Conservation (phyloP, 2,329 filamentous ascomycete genomes). For the Fusarium irregulare region DNA sequence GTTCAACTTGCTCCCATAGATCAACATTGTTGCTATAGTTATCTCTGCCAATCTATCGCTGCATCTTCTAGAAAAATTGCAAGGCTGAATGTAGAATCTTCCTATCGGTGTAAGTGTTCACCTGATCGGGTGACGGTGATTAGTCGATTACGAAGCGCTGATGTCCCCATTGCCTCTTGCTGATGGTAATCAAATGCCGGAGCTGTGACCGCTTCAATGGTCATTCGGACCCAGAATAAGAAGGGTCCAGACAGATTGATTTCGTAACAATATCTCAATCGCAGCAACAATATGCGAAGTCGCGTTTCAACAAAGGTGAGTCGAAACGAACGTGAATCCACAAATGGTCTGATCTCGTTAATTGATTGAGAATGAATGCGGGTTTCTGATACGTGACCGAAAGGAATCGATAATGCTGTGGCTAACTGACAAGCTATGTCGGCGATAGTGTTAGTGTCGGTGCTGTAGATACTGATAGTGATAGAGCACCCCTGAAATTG, state of each 20-base stretch:
- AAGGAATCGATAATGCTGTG: slow-evolving; percentile 12
- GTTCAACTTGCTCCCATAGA: slow-evolving; percentile 17
- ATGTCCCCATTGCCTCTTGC: not conserved
- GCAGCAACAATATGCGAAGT: slow-evolving; percentile 8
- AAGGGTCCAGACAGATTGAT: not conserved
- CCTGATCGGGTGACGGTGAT: slow-evolving; percentile 2
- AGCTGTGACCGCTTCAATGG: slow-evolving; percentile 3
- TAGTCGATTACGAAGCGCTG: not conserved
- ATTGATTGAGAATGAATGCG: not conserved
- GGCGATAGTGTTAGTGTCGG: not conserved
- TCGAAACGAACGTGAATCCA: not conserved
- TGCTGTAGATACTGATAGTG: slow-evolving; percentile 1
- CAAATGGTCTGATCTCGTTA: not conserved
- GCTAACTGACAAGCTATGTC: not conserved
- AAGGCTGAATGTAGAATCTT: slow-evolving; percentile 8
- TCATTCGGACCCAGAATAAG: not conserved
- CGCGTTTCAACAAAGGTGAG: not conserved
- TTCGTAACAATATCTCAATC: slow-evolving; percentile 24
- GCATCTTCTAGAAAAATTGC: not conserved
- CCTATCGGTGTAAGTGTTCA: slow-evolving; percentile 8
- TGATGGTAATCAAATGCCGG: slow-evolving; percentile 21
- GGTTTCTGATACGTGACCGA: slow-evolving; percentile 4
- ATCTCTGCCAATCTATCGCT: not conserved
- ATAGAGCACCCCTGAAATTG: not conserved
- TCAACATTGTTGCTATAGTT: not conserved